Evolutionary conservation across 306 rosid species (phyloP), one percentile per base, ranked within the genome.

Genomic region (Rosa persica): DNA sequence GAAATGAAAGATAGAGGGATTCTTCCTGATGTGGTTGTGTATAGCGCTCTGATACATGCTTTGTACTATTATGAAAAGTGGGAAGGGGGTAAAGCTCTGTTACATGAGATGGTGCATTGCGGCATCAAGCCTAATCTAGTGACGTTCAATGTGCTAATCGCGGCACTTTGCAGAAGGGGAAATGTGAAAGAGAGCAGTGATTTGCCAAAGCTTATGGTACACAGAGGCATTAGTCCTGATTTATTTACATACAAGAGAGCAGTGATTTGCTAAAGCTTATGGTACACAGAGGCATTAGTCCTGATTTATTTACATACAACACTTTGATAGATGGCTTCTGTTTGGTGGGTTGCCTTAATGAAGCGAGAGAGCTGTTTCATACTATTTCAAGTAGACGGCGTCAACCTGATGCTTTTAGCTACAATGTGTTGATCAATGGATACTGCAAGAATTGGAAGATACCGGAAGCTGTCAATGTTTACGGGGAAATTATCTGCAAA

Each of bases 101-200:
- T 82, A 2, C 46, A 49, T 76, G 86, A 89, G 80, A 86, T 89
- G 90, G 79, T 83, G 13, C 85, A 85, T 74, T 86, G 62, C 30
- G 92, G 90, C 17, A 75, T 89, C 69, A 80, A 8, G 60, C 90
- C 90, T 49, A 78, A 84, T 72, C 49, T 74, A 46, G 78, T 86
- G 66, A 86, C 85, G 3, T 86, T 80, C 42, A 89, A 74, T 71
- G 81, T 81, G 74, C 70, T 78, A 39, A 76, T 89, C 42, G 78
- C 71, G 16, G 72, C 16, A 43, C 76, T 82, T 73, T 85, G 83
- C 68, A 86, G 81, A 81, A 71, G 62, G 77, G 87, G 89, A 12
- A 78, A 80, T 76, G 5, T 85, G 75, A 51, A 52, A 13, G 86
- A 89, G 74, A 80, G 88, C 12, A 70, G 74, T 11, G 70, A 74